Conservation (phyloP, 2,329 filamentous ascomycete genomes). For the Fusarium haematococcum region DNA sequence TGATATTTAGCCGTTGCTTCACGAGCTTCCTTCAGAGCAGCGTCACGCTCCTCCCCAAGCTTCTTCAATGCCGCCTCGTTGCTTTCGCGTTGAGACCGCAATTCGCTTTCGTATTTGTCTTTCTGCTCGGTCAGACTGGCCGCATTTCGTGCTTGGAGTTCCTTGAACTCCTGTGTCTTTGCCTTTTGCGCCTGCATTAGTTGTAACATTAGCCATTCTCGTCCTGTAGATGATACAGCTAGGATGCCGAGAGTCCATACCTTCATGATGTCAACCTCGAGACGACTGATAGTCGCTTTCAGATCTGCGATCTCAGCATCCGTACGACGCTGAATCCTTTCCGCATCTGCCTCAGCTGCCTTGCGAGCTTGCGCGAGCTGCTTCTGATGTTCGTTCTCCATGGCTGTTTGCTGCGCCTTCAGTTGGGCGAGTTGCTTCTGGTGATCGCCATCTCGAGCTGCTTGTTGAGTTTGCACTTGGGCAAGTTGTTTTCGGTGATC, state of each 20-base stretch:
- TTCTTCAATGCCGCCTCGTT: constrained; percentile 43
- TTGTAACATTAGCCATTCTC: constrained; percentile 2
- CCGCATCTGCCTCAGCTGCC: constrained; percentile 60
- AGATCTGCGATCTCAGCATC: constrained; percentile 75
- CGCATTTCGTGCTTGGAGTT: constrained; percentile 27
- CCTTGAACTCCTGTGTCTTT: constrained; percentile 64
- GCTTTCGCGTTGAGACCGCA: constrained; percentile 16
- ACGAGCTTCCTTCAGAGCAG: constrained; percentile 43
- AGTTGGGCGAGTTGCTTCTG: constrained; percentile 43
- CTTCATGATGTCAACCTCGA: constrained; percentile 74
- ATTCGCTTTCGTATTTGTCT: constrained; percentile 18
- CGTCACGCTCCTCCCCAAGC: constrained; percentile 23
- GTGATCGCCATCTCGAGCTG: constrained; percentile 41
- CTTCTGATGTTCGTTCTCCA: constrained; percentile 52
- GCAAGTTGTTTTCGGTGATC: constrained; percentile 47
- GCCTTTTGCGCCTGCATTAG: constrained; percentile 66
- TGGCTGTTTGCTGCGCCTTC: constrained; percentile 31
- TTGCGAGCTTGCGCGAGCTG: constrained; percentile 62
- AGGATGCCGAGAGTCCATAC: constrained; percentile 48
- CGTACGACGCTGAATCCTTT: constrained; percentile 59
- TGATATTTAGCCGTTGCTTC: constrained; percentile 40
- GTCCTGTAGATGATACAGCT: not conserved
- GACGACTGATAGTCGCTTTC: constrained; percentile 67
- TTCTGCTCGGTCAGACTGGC: constrained; percentile 35
- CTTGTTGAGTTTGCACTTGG: constrained; percentile 47